These are phyloP conservation scores for Xerocomus spinulosus DNA, from an alignment of 768 basidiomycete genomes.

Conservation along the genomic window DNA sequence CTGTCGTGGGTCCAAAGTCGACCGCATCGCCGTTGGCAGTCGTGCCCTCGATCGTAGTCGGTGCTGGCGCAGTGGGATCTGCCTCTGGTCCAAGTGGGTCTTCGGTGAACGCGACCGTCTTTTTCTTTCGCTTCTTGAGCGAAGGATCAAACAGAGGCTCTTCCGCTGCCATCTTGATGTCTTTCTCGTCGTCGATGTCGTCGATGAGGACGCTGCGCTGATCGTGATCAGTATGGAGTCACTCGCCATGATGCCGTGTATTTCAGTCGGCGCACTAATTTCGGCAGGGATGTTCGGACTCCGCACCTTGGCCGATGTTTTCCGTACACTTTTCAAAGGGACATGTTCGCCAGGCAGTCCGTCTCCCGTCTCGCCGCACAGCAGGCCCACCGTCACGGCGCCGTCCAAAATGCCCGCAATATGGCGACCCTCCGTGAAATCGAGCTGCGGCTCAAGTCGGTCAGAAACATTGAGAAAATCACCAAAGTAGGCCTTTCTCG, in stretches of 20 bases:
- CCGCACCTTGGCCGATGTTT: constrained; percentile 36
- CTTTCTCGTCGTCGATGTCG: constrained; percentile 13
- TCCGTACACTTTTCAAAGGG: constrained; percentile 16
- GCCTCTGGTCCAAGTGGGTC: constrained; percentile 79
- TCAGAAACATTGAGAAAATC: constrained; percentile 99
- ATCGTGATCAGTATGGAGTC: constrained; percentile 8
- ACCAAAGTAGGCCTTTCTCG: constrained; percentile 66
- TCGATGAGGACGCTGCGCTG: constrained; percentile 13
- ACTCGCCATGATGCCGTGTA: constrained; percentile 23
- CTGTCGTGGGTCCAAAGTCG: constrained; percentile 71
- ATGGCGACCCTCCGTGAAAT: constrained; percentile 99
- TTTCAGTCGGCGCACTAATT: constrained; percentile 21
- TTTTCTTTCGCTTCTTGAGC: constrained; percentile 85
- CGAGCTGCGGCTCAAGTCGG: constrained; percentile 93
- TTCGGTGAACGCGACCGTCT: constrained; percentile 79
- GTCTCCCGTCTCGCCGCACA: constrained; percentile 41
- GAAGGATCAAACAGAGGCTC: constrained; percentile 82
- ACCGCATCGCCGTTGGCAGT: constrained; percentile 68
- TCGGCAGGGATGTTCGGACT: constrained; percentile 15
- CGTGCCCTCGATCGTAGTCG: constrained; percentile 64
- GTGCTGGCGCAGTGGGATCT: constrained; percentile 77
- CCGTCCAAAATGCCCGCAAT: constrained; percentile 58
- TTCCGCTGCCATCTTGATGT: constrained; percentile 49
- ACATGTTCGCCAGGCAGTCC: constrained; percentile 50
- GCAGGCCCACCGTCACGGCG: constrained; percentile 35